Percentiles rank a stretch among this genome's conserved stretches.
phyloP scores from a whole-genome alignment of 1,284 basidiomycete genomes.

The Pascua sp. region DNA sequence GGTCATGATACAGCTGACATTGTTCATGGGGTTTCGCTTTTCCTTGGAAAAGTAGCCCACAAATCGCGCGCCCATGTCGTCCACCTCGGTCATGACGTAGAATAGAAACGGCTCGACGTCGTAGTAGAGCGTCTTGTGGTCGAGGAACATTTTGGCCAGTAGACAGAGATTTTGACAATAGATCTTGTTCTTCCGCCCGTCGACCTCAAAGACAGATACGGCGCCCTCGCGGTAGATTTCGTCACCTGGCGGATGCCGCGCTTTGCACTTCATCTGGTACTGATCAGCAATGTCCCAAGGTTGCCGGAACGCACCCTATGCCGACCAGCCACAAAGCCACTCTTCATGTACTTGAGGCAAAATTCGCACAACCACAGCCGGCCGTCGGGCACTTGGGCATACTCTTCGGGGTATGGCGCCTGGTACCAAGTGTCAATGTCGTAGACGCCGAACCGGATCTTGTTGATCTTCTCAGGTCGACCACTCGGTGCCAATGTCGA shows the following conservation, averaged over 20 bases:
- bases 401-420: conserved; percentile 98
- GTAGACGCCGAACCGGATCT: conserved; percentile 87
- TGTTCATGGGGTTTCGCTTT: conserved; percentile 92
- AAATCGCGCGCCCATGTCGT: conserved; percentile 86
- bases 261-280: conserved; percentile 84
- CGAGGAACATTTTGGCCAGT: conserved; percentile 95
- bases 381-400: conserved; percentile 87
- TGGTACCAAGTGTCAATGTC: conserved; percentile 99
- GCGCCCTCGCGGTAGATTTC: conserved; percentile 91
- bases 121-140: conserved; percentile 99
- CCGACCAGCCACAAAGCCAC: conserved; percentile 76
- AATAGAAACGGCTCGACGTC: conserved; percentile 99
- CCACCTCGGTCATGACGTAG: conserved; percentile 92
- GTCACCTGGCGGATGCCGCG: conserved; percentile 91
- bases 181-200: conserved; percentile 98
- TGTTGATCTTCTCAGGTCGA: conserved; percentile 59
- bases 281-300: not conserved
- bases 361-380: conserved; percentile 96
- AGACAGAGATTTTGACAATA: conserved; percentile 99
- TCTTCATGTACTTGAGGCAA: conserved; percentile 98
- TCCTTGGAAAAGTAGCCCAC: conserved; percentile 99
- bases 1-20: conserved; percentile 99
- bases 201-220: conserved; percentile 95
- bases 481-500: conserved; percentile 1
- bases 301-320: conserved; percentile 66